Evolutionary conservation across 1,284 basidiomycete species (phyloP), one percentile per base, ranked within the genome.

Genomic region (Gomphus sp.): DNA sequence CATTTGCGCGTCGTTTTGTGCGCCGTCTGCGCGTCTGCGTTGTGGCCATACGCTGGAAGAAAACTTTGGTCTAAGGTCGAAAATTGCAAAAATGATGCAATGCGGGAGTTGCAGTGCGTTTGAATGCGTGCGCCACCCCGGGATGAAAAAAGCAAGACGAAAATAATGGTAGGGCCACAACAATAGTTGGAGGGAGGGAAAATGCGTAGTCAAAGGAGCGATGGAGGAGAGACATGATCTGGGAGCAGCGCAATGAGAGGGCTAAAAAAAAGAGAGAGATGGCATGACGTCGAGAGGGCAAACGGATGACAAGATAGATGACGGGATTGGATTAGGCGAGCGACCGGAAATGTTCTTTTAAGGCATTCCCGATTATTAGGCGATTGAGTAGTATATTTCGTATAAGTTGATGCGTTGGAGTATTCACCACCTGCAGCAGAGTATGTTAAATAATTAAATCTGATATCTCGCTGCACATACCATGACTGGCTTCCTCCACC

Each of bases 161-260:
- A 60, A n/a, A n/a, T 59, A 65, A 62, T 44, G 33, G 18, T 39
- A 59, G 48, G 44, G 59, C 54, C 47, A 60, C 54, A 18, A 51
- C n/a, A n/a, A n/a, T n/a, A n/a, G n/a, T n/a, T n/a, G n/a, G n/a
- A 41, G 36, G 51, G 25, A 47, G 39, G 18, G 31, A 56, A 54
- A 48, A 44, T 41, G 66, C 64, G 69, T 66, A 66, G 55, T 56
- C 45, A 56, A 45, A 56, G 44, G 55, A 50, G 36, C 44, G 33
- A 36, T 56, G 41, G 31, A 56, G 49, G 55, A 56, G 66, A 67
- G 64, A 61, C 63, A n/a, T n/a, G n/a, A n/a, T n/a, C 62, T 66
- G 69, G 81, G 80, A 84, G 83, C 80, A 84, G 81, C 81, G 80
- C 80, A 80, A 65, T 63, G 62, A 63, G 60, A n/a, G n/a, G n/a